Conservation (phyloP, 495 filamentous ascomycete species). For the Filosporella fistucella region DNA sequence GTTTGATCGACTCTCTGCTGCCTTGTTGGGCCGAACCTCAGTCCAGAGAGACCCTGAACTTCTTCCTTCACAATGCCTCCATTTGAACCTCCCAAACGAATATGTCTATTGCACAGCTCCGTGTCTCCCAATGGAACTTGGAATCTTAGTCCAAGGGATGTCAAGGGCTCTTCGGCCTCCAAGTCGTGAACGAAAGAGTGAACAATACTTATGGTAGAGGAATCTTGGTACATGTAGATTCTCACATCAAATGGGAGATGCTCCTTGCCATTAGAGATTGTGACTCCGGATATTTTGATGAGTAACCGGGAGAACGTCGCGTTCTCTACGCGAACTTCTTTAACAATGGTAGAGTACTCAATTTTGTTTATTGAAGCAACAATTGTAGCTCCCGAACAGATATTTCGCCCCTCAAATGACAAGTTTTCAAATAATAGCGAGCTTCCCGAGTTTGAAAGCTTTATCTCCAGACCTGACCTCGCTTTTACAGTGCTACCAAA, state of each 20-base stretch:
- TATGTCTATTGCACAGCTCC: constrained; percentile 1
- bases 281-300: constrained; percentile 1
- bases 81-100: neutral
- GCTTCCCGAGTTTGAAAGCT: neutral
- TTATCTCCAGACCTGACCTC: neutral
- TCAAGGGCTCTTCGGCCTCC: neutral
- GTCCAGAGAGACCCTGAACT: neutral
- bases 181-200: constrained; percentile 1
- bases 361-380: neutral
- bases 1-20: constrained; percentile 1
- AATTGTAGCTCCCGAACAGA: neutral
- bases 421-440: neutral
- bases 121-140: neutral
- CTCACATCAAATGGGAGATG: constrained; percentile 1
- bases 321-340: neutral
- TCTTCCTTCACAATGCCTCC: neutral
- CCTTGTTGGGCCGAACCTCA: constrained; percentile 1
- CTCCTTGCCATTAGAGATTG: neutral
- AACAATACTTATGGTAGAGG: constrained; percentile 1
- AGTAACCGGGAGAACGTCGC: neutral
- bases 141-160: neutral
- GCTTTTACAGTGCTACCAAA: neutral
- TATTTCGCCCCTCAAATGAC: neutral
- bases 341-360: neutral
- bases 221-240: neutral